Conservation (phyloP, 2,329 filamentous ascomycete species). For the Microascus cirrosus region DNA sequence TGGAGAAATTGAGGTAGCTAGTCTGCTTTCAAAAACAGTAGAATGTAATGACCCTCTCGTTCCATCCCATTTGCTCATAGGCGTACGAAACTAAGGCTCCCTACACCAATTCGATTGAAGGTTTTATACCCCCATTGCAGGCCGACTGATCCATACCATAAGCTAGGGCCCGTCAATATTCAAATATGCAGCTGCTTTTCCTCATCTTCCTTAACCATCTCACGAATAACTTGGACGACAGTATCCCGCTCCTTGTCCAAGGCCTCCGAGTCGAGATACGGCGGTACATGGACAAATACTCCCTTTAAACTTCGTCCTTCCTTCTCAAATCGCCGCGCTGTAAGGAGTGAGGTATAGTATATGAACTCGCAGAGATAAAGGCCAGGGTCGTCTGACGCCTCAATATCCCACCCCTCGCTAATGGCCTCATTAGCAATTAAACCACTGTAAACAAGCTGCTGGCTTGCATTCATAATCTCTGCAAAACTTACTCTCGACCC, state of each 20-base stretch:
- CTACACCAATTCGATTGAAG: too few relatives aligned
- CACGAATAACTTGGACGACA: not conserved
- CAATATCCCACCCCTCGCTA: not conserved
- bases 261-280: not conserved
- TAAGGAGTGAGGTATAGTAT: not conserved
- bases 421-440: not conserved
- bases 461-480: not conserved
- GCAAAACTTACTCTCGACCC: not conserved
- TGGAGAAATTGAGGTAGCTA: too few relatives aligned
- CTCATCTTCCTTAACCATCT: not conserved
- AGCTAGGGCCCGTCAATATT: not conserved
- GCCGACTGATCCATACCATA: too few relatives aligned
- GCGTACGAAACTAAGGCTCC: too few relatives aligned
- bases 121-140: too few relatives aligned
- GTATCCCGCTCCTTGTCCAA: not conserved
- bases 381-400: not conserved
- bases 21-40: too few relatives aligned
- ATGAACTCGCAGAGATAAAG: constrained; percentile 3
- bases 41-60: too few relatives aligned
- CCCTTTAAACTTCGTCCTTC: not conserved
- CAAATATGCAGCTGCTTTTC: not conserved
- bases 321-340: not conserved
- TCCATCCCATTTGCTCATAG: too few relatives aligned
- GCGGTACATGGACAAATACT: not conserved
- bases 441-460: not conserved